Base-by-base conservation (phyloP, 2,329 filamentous ascomycete species). In the Trichoderma sp. region DNA sequence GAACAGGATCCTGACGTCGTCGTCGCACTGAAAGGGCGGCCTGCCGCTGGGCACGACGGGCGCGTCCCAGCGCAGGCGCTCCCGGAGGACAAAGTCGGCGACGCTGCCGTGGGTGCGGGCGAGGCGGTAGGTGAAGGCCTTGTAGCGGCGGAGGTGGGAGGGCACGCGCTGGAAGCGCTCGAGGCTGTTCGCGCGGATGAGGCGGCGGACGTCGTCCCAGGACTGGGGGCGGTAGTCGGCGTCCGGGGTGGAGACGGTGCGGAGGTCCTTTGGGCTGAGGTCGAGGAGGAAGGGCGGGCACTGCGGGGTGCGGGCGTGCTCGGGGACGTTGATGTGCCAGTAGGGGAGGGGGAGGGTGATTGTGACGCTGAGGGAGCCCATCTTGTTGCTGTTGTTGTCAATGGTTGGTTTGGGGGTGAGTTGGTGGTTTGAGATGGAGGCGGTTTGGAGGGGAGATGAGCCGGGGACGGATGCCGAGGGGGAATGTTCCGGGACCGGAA, bases 251-350 rank as follows among this genome's bases (percentile, higher is more conserved):
- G 83, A 81, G 68, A 97, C 83, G 72, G 93, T 91, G 48, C 75
- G 74, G 15, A 82, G 80, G 75, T 96, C 91, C 77, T 95, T 96
- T 51, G 81, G 78, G 57, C 81, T 83, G 63, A 89, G 78, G 69
- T 85, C 81, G 58, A 74, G 76, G 44, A 97, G 84, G 73, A 86
- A 95, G 6, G 84, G 82, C 0, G 93, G 93, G 72, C 93, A 96
- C 61, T 87, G 81, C 2, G 77, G 71, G 0, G 88, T 86, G 74
- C 88, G 86, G 68, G 89, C 78, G 28, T 81, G 74, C 43, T 79
- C 77, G 0, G 90, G 87, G 17, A 96, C 79, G 75, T 97, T 97
- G 76, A 90, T 83, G 68, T 94, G 89, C 93, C 93, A 97, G 80
- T 90, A 96, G 0, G 90, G 88, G 14, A 63, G 58, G 50, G 50